A percentile compares a stretch with the other conserved stretches of the same genome.
These are phyloP conservation scores for Rhizopogon roseolus DNA, from an alignment of 768 basidiomycete species.

Conservation along the genomic window DNA sequence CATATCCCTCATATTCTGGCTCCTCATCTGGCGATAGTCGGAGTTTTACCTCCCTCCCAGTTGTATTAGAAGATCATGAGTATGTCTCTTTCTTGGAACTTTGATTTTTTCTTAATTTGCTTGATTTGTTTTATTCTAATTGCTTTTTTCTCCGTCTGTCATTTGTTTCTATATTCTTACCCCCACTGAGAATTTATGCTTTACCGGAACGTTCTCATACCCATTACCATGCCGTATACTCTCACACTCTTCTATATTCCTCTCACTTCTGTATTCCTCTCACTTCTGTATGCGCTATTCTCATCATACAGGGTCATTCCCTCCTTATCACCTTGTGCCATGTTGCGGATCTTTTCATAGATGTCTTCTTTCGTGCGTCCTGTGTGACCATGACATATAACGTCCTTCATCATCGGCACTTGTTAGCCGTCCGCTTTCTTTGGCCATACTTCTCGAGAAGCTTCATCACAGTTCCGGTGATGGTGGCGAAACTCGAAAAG, in stretches of 20 bases:
- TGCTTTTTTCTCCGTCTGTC: background rate
- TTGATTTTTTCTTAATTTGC: background rate
- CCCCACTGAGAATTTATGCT: background rate
- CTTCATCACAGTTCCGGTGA: background rate
- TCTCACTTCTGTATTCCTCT: background rate
- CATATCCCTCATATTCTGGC: background rate
- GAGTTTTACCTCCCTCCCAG: background rate
- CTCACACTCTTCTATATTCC: background rate
- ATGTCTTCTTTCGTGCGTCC: background rate
- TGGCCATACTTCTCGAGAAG: background rate
- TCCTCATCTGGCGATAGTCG: background rate
- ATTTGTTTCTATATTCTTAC: background rate
- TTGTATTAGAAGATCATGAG: conserved; percentile 7
- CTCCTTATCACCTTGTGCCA: background rate
- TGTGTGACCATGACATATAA: background rate
- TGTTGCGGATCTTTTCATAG: background rate
- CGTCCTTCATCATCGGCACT: background rate
- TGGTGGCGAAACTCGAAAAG: background rate
- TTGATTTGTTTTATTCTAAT: background rate
- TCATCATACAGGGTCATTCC: background rate
- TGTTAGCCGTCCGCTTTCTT: background rate
- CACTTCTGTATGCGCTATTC: background rate
- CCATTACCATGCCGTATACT: background rate
- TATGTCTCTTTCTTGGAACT: conserved; percentile 8
- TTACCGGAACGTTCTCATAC: background rate